A percentile compares a stretch with the other conserved stretches of the same genome.
Conservation (phyloP, 768 basidiomycete species). For the Xerocomellus intermedius region DNA sequence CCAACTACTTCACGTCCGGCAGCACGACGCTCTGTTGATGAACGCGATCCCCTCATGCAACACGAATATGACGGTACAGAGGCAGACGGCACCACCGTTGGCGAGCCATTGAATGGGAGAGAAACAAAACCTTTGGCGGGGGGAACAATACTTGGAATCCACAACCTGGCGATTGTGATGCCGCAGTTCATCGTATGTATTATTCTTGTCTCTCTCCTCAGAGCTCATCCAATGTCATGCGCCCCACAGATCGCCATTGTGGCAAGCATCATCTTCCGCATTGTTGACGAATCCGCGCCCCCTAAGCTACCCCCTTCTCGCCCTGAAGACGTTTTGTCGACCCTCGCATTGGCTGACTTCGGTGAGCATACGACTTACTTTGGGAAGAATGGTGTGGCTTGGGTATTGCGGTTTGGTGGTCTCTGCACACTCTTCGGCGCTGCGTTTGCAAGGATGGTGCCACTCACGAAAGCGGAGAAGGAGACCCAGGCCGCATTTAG, state of each 20-base stretch:
- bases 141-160: constrained; percentile 91
- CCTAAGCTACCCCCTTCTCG: constrained; percentile 19
- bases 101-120: constrained; percentile 15
- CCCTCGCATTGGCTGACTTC: constrained; percentile 23
- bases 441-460: constrained; percentile 72
- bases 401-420: constrained; percentile 93
- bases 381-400: constrained; percentile 88
- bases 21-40: constrained; percentile 34
- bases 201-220: neutral
- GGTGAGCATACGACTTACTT: constrained; percentile 56
- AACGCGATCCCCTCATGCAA: constrained; percentile 56
- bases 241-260: constrained; percentile 71
- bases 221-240: neutral
- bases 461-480: constrained; percentile 88
- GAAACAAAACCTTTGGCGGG: constrained; percentile 62
- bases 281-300: constrained; percentile 56
- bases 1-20: constrained; percentile 13
- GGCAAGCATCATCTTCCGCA: constrained; percentile 82
- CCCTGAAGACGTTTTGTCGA: constrained; percentile 33
- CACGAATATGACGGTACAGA: constrained; percentile 46
- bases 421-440: constrained; percentile 82
- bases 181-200: constrained; percentile 86
- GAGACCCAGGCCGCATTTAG: constrained; percentile 81
- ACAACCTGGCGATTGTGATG: constrained; percentile 93
- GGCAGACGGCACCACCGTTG: constrained; percentile 38